A percentile compares a stretch with the other conserved stretches of the same genome.
Conservation (phyloP, 371 early-diverging fungal genomes). For the Lichtheimia corymbifera region DNA sequence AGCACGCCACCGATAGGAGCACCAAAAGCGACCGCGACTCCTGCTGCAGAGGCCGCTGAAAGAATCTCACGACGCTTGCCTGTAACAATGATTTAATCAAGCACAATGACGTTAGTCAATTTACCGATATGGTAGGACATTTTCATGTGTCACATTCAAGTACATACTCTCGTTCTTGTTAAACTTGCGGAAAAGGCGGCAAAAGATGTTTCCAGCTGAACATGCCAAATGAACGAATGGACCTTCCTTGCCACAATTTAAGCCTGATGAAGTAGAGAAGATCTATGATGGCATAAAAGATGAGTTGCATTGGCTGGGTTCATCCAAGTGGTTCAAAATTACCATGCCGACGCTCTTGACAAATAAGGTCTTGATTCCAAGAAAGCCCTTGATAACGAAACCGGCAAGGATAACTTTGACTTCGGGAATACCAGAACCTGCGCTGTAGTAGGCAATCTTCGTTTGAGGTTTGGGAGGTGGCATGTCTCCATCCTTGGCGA, state of each 20-base stretch:
- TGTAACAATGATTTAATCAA: slow-evolving; percentile 6
- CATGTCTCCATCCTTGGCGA: neutral
- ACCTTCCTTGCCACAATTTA: slow-evolving; percentile 92
- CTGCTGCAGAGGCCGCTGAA: slow-evolving; percentile 88
- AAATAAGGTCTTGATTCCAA: slow-evolving; percentile 83
- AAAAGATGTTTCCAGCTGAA: slow-evolving; percentile 85
- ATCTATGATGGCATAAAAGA: slow-evolving; percentile 32
- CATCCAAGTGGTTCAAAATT: slow-evolving; percentile 24
- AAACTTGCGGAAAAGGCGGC: slow-evolving; percentile 79
- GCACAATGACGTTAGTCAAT: too few relatives aligned
- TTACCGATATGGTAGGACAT: too few relatives aligned
- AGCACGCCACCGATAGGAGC: slow-evolving; percentile 91
- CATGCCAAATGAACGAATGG: slow-evolving; percentile 95
- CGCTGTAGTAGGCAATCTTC: slow-evolving; percentile 63
- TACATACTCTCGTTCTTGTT: slow-evolving; percentile 76
- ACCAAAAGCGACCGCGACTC: slow-evolving; percentile 94
- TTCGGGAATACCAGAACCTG: slow-evolving; percentile 94
- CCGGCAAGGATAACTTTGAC: slow-evolving; percentile 94
- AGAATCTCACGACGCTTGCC: slow-evolving; percentile 82
- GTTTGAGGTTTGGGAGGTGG: slow-evolving; percentile 28
- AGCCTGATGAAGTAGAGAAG: slow-evolving; percentile 79
- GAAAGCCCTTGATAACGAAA: slow-evolving; percentile 87
- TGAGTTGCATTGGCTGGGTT: slow-evolving; percentile 32
- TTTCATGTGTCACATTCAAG: neutral
- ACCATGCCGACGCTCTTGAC: slow-evolving; percentile 87